phyloP scores from a whole-genome alignment of 2,329 filamentous ascomycete genomes.

The Torrubiellomyces zombiae region DNA sequence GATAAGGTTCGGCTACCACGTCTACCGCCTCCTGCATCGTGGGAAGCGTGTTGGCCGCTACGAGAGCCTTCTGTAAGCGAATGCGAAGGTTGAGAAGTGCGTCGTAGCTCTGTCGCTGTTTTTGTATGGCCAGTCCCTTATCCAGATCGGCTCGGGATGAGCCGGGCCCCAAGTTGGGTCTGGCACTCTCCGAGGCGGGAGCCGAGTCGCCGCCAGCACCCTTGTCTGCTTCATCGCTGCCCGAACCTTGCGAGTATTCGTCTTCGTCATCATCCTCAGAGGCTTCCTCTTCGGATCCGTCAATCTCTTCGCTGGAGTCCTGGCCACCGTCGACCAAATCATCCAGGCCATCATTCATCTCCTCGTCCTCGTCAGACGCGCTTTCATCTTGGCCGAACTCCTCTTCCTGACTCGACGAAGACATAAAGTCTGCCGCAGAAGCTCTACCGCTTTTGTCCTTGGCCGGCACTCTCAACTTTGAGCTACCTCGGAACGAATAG shows the following conservation, averaged over 20 bases:
- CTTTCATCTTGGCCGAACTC: conserved; percentile 17
- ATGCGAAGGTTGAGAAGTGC: conserved; percentile 80
- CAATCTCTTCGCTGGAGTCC: conserved; percentile 17
- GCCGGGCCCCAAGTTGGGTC: conserved; percentile 12
- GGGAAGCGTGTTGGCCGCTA: conserved; percentile 61
- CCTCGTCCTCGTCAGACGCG: conserved; percentile 20
- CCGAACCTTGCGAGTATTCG: conserved; percentile 19
- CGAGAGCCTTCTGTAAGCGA: conserved; percentile 77
- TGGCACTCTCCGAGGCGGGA: conserved; percentile 14
- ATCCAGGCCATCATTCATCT: conserved; percentile 21
- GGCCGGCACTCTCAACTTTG: conserved; percentile 26
- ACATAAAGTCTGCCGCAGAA: conserved; percentile 42
- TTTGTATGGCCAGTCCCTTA: conserved; percentile 75
- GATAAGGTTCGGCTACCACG: conserved; percentile 37
- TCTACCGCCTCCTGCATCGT: conserved; percentile 22
- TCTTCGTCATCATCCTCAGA: conserved; percentile 19
- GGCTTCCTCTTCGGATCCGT: conserved; percentile 15
- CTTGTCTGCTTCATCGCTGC: conserved; percentile 18
- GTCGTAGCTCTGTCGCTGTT: conserved; percentile 75
- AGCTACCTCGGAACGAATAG: conserved; percentile 48
- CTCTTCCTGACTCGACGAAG: conserved; percentile 23
- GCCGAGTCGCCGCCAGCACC: conserved; percentile 12
- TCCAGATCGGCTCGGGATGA: conserved; percentile 42
- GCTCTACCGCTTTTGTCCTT: conserved; percentile 22
- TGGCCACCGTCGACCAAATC: conserved; percentile 15